Evolutionary conservation across 306 rosid species (phyloP), one percentile per base, ranked within the genome.

Genomic region (Urtica urens): DNA sequence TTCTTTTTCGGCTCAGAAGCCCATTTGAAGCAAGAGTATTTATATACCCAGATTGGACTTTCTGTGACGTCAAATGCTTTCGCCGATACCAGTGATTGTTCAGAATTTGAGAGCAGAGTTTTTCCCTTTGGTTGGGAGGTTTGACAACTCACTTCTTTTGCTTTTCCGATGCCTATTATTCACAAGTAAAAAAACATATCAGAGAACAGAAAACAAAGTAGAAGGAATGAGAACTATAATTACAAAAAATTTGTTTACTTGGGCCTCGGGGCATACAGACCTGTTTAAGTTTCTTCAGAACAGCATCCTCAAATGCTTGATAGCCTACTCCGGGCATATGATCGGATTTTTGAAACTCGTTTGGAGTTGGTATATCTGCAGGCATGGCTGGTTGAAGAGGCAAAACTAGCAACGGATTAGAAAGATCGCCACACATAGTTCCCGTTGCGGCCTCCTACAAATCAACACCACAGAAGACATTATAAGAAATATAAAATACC

Each of bases 301-400:
- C 90, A 64, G 85, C 64, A 77, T 90, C 78, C 65, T 92, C 96
- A 59, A 75, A 82, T 28, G 93, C 75, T 65, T 78, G 76, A 68
- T 73, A 79, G 49, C 87, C 92, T 35, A 83, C 67, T 50, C 99
- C 94, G 10, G 80, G 79, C 69, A 90, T 58, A 59, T 78, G 65
- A 48, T 58, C 50, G 21, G 74, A 37, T 39, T 18, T 64, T 25
- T 75, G 73, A 38, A 68, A 61, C 43, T 69, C 87, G 1, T 46
- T 65, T 2, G 93, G 25, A 61, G 46, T 73, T 1, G 78, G 60
- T 57, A 65, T 19, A 59, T 69, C 79, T 3, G 80, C 62, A 0
- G 68, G 55, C 23, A 57, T 58, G 16, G 60, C 56, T 19, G 95
- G 87, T 49, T 72, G 83, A 53, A 85, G 92, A 47, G 93, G 94